Evolutionary conservation across 2,329 filamentous ascomycete genomes (phyloP), one percentile per base, ranked within the genome.

Genomic region (Aspergillus caelatus): DNA sequence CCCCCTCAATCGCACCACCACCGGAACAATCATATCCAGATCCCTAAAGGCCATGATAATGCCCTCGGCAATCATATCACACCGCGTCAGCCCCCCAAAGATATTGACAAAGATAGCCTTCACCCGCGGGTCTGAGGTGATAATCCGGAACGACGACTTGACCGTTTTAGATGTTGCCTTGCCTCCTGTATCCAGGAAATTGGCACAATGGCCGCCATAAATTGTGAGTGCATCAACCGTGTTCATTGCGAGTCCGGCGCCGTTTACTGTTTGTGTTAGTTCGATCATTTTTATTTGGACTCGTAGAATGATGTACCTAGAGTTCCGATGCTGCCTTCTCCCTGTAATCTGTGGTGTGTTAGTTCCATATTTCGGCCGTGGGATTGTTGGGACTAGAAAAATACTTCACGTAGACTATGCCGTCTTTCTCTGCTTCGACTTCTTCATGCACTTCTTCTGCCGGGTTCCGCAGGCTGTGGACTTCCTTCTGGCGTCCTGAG

Each of bases 211-310:
- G 2, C 91, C 91, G 10, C 89, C 89, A 60, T 87, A 86, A 14
- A 87, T 80, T 2, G 85, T 83, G 1, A 97, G 86, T 0, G 91
- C 90, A 75, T 97, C 93, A 64, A 94, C 88, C 0, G 93, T 96
- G 75, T 95, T 95, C 91, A 97, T 95, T 0, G 93, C 93, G 1
- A 97, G 85, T 0, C 93, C 93, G 0, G 94, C 93, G 50, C 93
- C 93, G 72, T 97, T 97, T 67, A 96, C 92, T 67, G 67, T 59
- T 5, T 28, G 36, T n/a, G 26, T 66, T 34, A 63, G 32, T 19
- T 32, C 54, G 34, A 65, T 23, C 70, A 50, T 14, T n/a, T 32
- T 9, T 11, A 28, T 32, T 53, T 34, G 48, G 34, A 32, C 41
- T 21, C 8, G 9, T 41, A n/a, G 9, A 6, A 10, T n/a, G 3